These are phyloP conservation scores for Podaxis pistillaris DNA, from an alignment of 768 basidiomycete species.

Conservation along the genomic window DNA sequence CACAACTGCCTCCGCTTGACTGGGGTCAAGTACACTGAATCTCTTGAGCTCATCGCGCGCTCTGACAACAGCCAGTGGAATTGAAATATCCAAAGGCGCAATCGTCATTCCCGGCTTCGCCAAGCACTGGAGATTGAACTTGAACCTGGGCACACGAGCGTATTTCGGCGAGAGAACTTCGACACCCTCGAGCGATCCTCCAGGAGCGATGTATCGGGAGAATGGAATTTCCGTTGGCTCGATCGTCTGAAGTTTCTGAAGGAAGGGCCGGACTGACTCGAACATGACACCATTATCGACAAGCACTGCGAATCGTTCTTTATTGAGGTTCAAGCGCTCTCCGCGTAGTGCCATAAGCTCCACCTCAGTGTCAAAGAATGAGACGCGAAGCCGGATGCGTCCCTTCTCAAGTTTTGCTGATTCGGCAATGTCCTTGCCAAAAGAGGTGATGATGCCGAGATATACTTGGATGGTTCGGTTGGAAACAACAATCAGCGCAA, in stretches of 20 bases:
- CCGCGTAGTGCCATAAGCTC: constrained; percentile 43
- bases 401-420: constrained; percentile 33
- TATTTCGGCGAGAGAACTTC: constrained; percentile 26
- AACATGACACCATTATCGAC: constrained; percentile 26
- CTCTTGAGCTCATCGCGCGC: constrained; percentile 44
- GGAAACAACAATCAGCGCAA: constrained; percentile 55
- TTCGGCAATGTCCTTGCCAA: constrained; percentile 42
- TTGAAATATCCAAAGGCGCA: constrained; percentile 37
- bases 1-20: constrained; percentile 70
- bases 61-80: constrained; percentile 40
- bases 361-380: constrained; percentile 63
- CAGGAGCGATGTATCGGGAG: constrained; percentile 47
- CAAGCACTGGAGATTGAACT: constrained; percentile 54
- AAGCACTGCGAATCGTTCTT: constrained; percentile 32
- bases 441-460: constrained; percentile 52
- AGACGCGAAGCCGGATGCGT: constrained; percentile 44
- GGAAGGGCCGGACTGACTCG: constrained; percentile 66
- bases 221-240: constrained; percentile 63
- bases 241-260: constrained; percentile 49
- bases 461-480: constrained; percentile 36
- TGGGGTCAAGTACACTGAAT: constrained; percentile 60
- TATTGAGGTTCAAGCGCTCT: constrained; percentile 19
- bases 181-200: constrained; percentile 29
- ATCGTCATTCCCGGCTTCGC: constrained; percentile 34
- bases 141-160: constrained; percentile 45